Conservation (phyloP, 2,329 filamentous ascomycete genomes). For the Fusarium ramigenum region DNA sequence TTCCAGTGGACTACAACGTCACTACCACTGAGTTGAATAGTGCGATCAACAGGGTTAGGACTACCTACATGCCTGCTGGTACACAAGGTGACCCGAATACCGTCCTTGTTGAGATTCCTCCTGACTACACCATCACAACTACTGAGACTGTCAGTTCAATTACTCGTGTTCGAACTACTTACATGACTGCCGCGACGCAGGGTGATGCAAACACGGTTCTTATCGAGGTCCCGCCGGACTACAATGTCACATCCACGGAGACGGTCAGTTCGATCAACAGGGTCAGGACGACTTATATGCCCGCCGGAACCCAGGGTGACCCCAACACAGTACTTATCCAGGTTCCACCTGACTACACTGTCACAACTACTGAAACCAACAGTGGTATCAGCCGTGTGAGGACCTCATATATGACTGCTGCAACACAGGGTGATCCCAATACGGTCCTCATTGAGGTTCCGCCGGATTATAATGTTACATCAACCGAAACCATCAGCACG, state of each 20-base stretch:
- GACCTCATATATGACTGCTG: not conserved
- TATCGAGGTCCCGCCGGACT: not conserved
- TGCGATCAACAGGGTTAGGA: not conserved
- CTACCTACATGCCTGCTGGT: not conserved
- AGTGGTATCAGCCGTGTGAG: not conserved
- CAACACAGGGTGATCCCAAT: not conserved
- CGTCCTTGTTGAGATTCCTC: not conserved
- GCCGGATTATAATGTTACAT: not conserved
- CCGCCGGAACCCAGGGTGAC: not conserved
- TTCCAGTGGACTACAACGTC: constrained; percentile 6
- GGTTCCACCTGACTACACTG: not conserved
- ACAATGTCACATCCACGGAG: not conserved
- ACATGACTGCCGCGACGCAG: not conserved
- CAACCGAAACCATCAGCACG: not conserved
- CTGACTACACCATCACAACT: constrained; percentile 3
- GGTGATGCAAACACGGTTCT: constrained; percentile 1
- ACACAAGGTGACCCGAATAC: constrained; percentile 4
- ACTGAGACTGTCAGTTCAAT: not conserved
- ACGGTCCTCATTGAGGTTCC: not conserved
- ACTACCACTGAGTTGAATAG: not conserved
- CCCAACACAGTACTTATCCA: not conserved
- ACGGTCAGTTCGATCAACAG: not conserved
- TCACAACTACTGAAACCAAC: not conserved
- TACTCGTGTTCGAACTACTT: not conserved
- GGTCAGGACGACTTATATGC: not conserved